Conservation (phyloP, 2,329 filamentous ascomycete genomes). For the Claviceps capensis region DNA sequence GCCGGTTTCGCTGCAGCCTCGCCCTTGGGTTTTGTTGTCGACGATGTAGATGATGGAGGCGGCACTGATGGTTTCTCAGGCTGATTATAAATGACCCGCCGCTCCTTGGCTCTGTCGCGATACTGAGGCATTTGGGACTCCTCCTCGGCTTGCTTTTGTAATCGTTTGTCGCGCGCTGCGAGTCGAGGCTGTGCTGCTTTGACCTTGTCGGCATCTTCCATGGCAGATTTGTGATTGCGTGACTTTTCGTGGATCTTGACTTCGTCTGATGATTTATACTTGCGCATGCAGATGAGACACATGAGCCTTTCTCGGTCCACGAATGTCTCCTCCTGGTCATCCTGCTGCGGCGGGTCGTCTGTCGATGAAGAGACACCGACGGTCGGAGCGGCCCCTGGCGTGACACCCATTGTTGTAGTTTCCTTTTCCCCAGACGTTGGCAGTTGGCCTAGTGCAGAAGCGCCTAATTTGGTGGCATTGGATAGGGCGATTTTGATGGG, state of each 20-base stretch:
- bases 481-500: conserved; percentile 21
- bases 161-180: conserved; percentile 24
- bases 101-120: conserved; percentile 54
- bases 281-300: conserved; percentile 33
- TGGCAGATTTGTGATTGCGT: conserved; percentile 27
- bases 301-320: conserved; percentile 39
- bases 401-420: neutral
- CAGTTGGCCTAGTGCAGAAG: neutral
- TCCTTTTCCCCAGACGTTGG: neutral
- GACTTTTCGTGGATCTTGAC: conserved; percentile 29
- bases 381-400: neutral
- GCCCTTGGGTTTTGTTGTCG: conserved; percentile 22
- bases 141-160: conserved; percentile 17
- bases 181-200: conserved; percentile 34
- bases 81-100: conserved; percentile 48
- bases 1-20: conserved; percentile 9
- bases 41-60: neutral
- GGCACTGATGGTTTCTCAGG: conserved; percentile 35
- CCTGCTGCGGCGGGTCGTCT: neutral
- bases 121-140: conserved; percentile 26
- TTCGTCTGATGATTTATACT: conserved; percentile 30
- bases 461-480: conserved; percentile 1
- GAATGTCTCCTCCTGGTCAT: conserved; percentile 30
- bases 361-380: neutral
- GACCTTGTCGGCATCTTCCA: conserved; percentile 26